Evolutionary conservation across 371 early-diverging fungal genomes (phyloP).

Genomic region (Nematocida minor): DNA sequence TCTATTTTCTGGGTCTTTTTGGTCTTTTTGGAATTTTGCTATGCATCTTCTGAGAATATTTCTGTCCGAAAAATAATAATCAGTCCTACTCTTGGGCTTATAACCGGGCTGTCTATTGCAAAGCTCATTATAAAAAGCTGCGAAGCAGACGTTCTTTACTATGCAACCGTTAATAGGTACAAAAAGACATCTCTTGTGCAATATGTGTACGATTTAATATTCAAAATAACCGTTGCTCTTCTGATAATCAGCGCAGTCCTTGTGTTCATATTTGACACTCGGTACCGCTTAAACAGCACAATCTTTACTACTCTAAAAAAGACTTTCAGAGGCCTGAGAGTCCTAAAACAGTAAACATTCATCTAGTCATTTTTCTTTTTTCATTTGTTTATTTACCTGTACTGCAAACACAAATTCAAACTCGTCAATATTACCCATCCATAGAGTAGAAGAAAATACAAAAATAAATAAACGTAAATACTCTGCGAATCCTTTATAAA

Average conservation of each 20-base stretch:
- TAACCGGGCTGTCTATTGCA: background rate
- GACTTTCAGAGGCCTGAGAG: background rate
- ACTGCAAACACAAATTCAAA: background rate
- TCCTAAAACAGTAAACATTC: background rate
- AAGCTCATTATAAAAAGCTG: background rate
- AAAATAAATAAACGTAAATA: background rate
- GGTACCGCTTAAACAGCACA: background rate
- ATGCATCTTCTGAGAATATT: background rate
- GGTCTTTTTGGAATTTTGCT: background rate
- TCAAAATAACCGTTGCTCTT: background rate
- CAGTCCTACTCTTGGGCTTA: background rate
- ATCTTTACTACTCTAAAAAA: background rate
- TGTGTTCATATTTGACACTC: background rate
- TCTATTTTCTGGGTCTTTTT: background rate
- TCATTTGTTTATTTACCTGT: background rate
- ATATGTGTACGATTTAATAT: background rate
- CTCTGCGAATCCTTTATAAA: background rate
- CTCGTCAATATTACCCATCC: no score
- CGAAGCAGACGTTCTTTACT: background rate
- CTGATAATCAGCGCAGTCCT: background rate
- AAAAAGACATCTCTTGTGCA: no score
- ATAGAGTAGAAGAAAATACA: background rate
- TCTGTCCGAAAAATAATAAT: background rate
- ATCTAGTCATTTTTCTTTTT: background rate
- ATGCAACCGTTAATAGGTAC: no score